These are phyloP conservation scores for Parathielavia appendiculata DNA, from an alignment of 495 filamentous ascomycete genomes.

Conservation along the genomic window DNA sequence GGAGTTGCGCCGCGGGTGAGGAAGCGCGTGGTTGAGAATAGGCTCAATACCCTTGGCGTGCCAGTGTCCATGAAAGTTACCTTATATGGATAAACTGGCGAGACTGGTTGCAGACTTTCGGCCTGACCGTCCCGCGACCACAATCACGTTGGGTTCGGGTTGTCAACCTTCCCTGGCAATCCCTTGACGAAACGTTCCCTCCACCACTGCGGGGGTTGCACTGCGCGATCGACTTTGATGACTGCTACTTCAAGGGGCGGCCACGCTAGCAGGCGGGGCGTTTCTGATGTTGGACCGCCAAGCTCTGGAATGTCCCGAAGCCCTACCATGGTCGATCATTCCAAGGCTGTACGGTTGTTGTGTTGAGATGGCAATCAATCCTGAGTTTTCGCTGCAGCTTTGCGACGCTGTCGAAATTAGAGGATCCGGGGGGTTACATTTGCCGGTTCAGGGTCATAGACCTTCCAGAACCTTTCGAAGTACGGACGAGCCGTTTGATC, in stretches of 20 bases:
- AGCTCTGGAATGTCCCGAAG: constrained; percentile 4
- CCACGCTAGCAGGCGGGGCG: constrained; percentile 5
- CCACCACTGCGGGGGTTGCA: not conserved
- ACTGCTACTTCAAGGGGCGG: constrained; percentile 14
- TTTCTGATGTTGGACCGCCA: constrained; percentile 10
- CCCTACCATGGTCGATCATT: constrained; percentile 3
- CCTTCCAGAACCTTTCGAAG: too few species aligned
- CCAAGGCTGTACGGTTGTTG: not conserved
- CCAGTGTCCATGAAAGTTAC: not conserved
- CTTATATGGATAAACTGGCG: not conserved
- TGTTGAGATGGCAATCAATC: not conserved
- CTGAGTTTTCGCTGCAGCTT: not conserved
- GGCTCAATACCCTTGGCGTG: constrained; percentile 10
- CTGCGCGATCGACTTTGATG: not conserved
- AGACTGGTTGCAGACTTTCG: too few species aligned
- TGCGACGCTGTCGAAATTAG: constrained; percentile 17
- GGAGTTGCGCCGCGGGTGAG: constrained; percentile 5
- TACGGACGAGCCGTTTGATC: too few species aligned
- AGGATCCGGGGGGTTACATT: not conserved
- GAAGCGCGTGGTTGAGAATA: constrained; percentile 10
- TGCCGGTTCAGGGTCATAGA: too few species aligned
- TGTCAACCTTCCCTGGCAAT: too few species aligned
- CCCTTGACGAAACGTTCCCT: constrained; percentile 8
- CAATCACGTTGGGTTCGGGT: not conserved
- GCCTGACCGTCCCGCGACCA: not conserved